These are phyloP conservation scores for Chalaropsis ovoidea DNA, from an alignment of 2,329 filamentous ascomycete species.

Conservation along the genomic window DNA sequence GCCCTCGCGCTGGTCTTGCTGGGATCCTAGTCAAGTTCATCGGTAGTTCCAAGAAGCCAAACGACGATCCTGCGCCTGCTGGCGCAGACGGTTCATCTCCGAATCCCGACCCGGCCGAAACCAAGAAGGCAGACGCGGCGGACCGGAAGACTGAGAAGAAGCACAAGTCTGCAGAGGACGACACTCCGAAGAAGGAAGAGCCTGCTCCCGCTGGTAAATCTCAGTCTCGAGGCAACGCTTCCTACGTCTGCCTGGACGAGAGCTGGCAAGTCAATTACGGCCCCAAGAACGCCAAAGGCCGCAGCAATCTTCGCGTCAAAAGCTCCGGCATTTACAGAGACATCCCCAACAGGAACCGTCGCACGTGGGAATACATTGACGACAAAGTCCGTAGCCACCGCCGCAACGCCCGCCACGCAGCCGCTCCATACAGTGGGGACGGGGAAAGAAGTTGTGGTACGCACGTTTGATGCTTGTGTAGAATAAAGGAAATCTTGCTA, in stretches of 20 bases:
- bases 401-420: not conserved
- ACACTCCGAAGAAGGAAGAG: not conserved
- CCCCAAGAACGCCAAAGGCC: conserved; percentile 3
- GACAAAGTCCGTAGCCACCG: not conserved
- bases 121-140: not conserved
- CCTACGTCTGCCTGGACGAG: not conserved
- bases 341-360: not conserved
- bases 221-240: not conserved
- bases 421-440: not conserved
- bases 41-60: not conserved
- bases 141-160: not conserved
- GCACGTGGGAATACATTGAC: not conserved
- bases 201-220: not conserved
- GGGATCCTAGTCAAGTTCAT: not conserved
- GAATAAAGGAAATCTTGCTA: not conserved
- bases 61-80: not conserved
- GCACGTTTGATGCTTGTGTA: not conserved
- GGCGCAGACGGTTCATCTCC: not conserved
- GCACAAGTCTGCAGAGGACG: not conserved
- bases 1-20: not conserved
- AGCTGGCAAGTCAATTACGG: conserved; percentile 3
- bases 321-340: not conserved
- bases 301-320: not conserved
- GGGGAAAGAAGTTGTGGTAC: not conserved
- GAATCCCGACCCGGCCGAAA: not conserved